Evolutionary conservation across 1,284 basidiomycete genomes (phyloP).

Genomic region (Trichosporon inkin): DNA sequence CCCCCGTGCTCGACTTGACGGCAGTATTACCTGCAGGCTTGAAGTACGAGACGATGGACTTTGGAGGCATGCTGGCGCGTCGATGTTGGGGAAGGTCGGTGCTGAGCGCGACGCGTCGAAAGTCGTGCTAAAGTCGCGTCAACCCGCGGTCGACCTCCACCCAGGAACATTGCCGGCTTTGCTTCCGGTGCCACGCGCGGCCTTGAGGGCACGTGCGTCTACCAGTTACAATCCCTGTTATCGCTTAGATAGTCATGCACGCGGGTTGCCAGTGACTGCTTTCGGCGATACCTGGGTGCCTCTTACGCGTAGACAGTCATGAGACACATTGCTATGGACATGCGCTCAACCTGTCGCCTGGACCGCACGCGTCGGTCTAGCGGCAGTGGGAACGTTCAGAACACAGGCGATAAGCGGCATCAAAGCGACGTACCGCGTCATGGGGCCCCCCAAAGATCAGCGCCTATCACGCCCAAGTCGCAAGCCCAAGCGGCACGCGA

Average conservation of each 20-base stretch:
- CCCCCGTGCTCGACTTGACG: background rate
- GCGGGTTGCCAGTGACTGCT: no score
- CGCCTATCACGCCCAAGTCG: background rate
- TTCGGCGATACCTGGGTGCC: no score
- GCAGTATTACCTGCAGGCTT: slow-evolving; percentile 13
- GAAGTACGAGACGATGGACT: slow-evolving; percentile 22
- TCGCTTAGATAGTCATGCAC: no score
- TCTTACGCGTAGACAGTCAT: no score
- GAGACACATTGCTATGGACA: no score
- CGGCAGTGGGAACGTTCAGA: no score
- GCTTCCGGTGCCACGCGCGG: background rate
- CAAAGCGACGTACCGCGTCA: background rate
- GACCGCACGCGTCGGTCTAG: no score
- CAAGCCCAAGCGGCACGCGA: background rate
- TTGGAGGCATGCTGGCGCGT: slow-evolving; percentile 16
- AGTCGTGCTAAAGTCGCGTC: slow-evolving; percentile 2
- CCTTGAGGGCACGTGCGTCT: background rate
- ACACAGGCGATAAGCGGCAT: background rate
- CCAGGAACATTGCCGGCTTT: background rate
- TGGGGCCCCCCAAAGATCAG: background rate
- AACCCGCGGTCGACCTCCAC: slow-evolving; percentile 4
- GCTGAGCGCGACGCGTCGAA: background rate
- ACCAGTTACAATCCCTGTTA: background rate
- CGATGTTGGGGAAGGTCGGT: background rate
- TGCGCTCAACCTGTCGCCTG: no score